These are phyloP conservation scores for Trichoderma arundinaceum DNA, from an alignment of 2,329 filamentous ascomycete species.

Conservation along the genomic window DNA sequence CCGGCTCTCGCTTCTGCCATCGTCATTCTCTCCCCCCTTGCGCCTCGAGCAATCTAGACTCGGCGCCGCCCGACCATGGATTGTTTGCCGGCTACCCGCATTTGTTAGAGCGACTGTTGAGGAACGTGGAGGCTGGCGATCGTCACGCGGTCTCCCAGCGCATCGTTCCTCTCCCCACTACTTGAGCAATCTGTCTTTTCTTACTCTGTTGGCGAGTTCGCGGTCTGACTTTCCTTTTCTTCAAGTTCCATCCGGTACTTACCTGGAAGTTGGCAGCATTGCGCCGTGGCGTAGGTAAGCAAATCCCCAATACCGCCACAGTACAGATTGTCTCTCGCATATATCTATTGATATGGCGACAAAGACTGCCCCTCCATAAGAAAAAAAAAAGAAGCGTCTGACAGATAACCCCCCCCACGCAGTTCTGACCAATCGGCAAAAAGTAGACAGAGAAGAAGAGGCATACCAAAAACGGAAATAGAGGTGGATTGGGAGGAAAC, in stretches of 20 bases:
- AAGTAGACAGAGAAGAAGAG: neutral
- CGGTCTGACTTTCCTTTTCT: neutral
- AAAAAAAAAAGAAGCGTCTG: conserved; percentile 8
- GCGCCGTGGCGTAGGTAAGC: no score
- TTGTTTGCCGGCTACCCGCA: conserved; percentile 34
- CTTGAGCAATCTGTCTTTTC: neutral
- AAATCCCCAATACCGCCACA: neutral
- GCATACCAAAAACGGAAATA: conserved; percentile 8
- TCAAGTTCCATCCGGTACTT: neutral
- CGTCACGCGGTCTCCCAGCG: conserved; percentile 34
- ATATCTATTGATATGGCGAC: neutral
- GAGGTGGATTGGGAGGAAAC: conserved; percentile 4
- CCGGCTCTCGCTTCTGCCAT: conserved; percentile 10
- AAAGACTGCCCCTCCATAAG: conserved; percentile 3
- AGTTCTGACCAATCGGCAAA: conserved; percentile 26
- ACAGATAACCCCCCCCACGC: conserved; percentile 14
- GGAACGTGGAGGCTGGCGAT: conserved; percentile 28
- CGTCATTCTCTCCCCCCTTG: conserved; percentile 9
- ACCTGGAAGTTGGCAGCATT: neutral
- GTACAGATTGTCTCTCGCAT: neutral
- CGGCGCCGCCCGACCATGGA: conserved; percentile 10
- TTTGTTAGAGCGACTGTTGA: conserved; percentile 18
- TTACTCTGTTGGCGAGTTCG: neutral
- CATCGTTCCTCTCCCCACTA: conserved; percentile 2
- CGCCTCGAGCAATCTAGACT: conserved; percentile 12